Conservation (phyloP, 2,329 filamentous ascomycete genomes). For the Cryphonectria naterciae region DNA sequence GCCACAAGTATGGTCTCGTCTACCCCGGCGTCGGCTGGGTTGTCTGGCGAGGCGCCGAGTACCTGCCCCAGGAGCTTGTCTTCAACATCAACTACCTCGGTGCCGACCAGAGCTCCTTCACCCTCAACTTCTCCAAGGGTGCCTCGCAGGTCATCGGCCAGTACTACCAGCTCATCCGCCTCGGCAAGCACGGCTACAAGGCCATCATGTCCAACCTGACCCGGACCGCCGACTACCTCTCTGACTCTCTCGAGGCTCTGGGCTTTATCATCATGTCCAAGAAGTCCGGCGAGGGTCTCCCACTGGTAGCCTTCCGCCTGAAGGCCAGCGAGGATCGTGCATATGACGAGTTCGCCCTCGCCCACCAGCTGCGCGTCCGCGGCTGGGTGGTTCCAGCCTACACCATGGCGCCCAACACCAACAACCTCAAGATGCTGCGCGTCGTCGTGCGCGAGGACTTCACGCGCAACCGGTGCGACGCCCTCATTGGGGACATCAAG, state of each 20-base stretch:
- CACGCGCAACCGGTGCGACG: slow-evolving; percentile 78
- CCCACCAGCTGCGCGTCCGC: slow-evolving; percentile 82
- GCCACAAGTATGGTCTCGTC: slow-evolving; percentile 72
- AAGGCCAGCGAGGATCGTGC: slow-evolving; percentile 61
- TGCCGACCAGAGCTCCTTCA: slow-evolving; percentile 93
- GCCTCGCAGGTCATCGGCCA: slow-evolving; percentile 94
- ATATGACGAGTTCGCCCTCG: slow-evolving; percentile 77
- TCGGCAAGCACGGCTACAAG: slow-evolving; percentile 90
- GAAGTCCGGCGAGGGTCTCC: slow-evolving; percentile 75
- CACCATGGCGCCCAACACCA: slow-evolving; percentile 90
- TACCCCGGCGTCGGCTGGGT: slow-evolving; percentile 95
- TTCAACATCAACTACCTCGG: slow-evolving; percentile 99
- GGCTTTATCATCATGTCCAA: slow-evolving; percentile 91
- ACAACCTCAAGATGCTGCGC: slow-evolving; percentile 85
- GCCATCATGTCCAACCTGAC: slow-evolving; percentile 95
- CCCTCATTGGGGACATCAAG: slow-evolving; percentile 77
- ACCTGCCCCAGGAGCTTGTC: slow-evolving; percentile 85
- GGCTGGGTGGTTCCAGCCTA: slow-evolving; percentile 96
- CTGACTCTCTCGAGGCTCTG: slow-evolving; percentile 70
- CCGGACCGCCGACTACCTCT: slow-evolving; percentile 84
- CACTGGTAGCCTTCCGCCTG: slow-evolving; percentile 87
- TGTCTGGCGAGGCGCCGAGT: slow-evolving; percentile 83
- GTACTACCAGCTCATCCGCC: slow-evolving; percentile 95
- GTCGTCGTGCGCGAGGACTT: slow-evolving; percentile 95
- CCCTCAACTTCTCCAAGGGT: slow-evolving; percentile 95